phyloP scores from a whole-genome alignment of 2,329 filamentous ascomycete genomes.

The Penicillium verrucosum region DNA sequence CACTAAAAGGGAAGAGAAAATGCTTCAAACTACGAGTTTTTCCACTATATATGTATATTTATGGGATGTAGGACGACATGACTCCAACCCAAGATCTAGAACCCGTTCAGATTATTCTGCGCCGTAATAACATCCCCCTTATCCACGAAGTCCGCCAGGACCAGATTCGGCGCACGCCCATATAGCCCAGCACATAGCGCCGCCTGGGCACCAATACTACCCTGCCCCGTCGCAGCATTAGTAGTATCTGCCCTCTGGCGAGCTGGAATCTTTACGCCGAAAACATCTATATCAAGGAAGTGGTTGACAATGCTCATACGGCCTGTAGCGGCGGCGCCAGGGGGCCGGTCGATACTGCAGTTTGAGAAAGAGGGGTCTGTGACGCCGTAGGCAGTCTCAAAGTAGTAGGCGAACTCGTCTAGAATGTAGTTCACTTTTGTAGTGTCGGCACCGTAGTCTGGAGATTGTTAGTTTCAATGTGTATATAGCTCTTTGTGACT shows the following conservation, averaged over 20 bases:
- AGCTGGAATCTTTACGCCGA: conserved; percentile 45
- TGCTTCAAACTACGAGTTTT: neutral
- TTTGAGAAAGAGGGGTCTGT: conserved; percentile 41
- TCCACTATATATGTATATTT: neutral
- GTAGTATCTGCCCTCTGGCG: conserved; percentile 38
- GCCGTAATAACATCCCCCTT: conserved; percentile 44
- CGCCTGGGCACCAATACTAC: conserved; percentile 45
- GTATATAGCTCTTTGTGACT: neutral
- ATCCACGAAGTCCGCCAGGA: conserved; percentile 48
- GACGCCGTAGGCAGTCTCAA: conserved; percentile 46
- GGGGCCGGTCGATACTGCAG: conserved; percentile 46
- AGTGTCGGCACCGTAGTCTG: conserved; percentile 43
- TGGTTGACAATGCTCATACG: conserved; percentile 51
- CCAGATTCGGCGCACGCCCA: conserved; percentile 40
- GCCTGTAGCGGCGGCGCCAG: conserved; percentile 35
- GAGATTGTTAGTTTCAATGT: neutral
- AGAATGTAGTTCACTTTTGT: conserved; percentile 42
- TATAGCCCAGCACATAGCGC: conserved; percentile 39
- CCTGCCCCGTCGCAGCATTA: conserved; percentile 42
- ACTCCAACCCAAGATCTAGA: conserved; percentile 12
- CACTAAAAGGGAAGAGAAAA: neutral
- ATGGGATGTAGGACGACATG: neutral
- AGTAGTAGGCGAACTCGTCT: conserved; percentile 45
- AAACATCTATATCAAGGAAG: conserved; percentile 44
- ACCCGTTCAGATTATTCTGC: conserved; percentile 41